Conservation (phyloP, 108 stramenopile species). For the Cyclotella distinguenda region DNA sequence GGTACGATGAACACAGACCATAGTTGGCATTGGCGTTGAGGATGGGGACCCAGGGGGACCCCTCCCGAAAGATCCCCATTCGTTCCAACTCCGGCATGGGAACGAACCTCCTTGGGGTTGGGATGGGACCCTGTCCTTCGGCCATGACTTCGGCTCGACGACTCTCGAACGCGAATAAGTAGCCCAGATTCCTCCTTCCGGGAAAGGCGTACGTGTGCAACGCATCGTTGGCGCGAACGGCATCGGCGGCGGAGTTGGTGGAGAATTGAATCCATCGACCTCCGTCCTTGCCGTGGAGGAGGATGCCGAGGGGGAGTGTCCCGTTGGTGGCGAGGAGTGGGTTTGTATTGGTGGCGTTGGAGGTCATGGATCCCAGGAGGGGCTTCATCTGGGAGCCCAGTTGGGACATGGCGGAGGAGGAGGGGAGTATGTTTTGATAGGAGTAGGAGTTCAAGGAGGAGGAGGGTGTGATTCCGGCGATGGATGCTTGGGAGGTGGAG, state of each 20-base stretch:
- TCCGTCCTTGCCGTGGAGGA: slow-evolving; percentile 68
- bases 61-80: slow-evolving; percentile 34
- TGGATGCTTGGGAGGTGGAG: slow-evolving; percentile 32
- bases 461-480: slow-evolving; percentile 9
- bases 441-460: slow-evolving; percentile 11
- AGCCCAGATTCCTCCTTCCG: slow-evolving; percentile 80
- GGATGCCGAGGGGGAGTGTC: slow-evolving; percentile 45
- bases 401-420: slow-evolving; percentile 39
- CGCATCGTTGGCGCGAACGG: slow-evolving; percentile 66
- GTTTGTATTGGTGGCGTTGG: background rate
- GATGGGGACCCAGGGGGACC: slow-evolving; percentile 62
- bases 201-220: slow-evolving; percentile 89
- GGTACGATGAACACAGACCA: slow-evolving; percentile 85
- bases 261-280: slow-evolving; percentile 73
- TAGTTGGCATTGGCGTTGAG: slow-evolving; percentile 66
- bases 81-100: slow-evolving; percentile 67
- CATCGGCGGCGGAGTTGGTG: slow-evolving; percentile 69
- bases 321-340: too few relatives aligned
- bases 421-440: slow-evolving; percentile 27
- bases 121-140: too few relatives aligned
- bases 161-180: slow-evolving; percentile 90
- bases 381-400: slow-evolving; percentile 49
- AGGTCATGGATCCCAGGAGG: slow-evolving; percentile 17
- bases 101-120: slow-evolving; percentile 66
- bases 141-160: slow-evolving; percentile 72